Base-by-base conservation (phyloP, 257 asterid genomes). In the Solanum pimpinellifolium region DNA sequence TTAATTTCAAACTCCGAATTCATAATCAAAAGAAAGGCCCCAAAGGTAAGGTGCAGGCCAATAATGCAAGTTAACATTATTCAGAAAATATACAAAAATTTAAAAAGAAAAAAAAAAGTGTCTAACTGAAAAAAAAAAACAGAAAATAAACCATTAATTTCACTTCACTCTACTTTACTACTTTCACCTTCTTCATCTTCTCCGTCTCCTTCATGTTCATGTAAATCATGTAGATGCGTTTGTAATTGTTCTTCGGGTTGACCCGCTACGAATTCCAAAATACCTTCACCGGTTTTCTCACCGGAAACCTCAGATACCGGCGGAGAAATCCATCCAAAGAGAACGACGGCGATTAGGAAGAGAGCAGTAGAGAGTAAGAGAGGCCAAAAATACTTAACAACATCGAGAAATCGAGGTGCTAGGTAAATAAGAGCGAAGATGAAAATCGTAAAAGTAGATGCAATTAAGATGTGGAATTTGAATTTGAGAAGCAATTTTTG, bases 341-440 rank as follows among this genome's bases (percentile, higher is more conserved):
- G 93, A 15, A 93, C 90, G 37, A 95, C 82, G 72, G 94, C 88
- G 76, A 87, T 87, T 44, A 95, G 95, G 62, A 95, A 93, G 4
- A 94, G 90, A 66, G 97, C 97, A 74, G 97, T 95, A 5, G 98
- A 95, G 82, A 88, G 84, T 62, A 95, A 88, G 0, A 95, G 98
- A 42, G 98, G 98, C 95, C 94, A 93, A 33, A 95, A 95, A 91
- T 87, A 95, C 49, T 86, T 89, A 2, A 95, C 14, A 42, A 94
- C 23, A 81, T 93, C 93, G 86, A 94, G 70, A 39, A 94, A 90
- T 10, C 92, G 89, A 5, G 96, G 97, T 25, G 98, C 96, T 0
- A 94, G 87, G 68, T 89, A 92, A 89, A 90, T 35, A 20, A 86
- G 37, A 14, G 41, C 62, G 80, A 78, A 14, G 70, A 92, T 77